Evolutionary conservation across 352 stramenopile genomes (phyloP), one percentile per base, ranked within the genome.

Genomic region (Thraustochytrium striatum): DNA sequence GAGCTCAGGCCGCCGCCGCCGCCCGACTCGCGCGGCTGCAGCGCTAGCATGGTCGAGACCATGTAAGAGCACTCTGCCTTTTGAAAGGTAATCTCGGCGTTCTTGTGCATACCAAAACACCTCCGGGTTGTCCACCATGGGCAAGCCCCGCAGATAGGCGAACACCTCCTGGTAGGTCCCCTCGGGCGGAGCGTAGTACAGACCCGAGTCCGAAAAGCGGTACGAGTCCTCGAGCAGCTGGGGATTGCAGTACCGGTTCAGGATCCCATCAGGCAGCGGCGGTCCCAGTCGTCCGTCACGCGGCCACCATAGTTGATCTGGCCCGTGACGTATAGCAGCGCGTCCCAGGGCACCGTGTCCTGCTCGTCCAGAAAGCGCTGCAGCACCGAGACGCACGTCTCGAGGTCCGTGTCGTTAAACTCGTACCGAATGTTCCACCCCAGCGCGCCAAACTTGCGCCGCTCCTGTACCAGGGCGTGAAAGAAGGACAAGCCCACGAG

Each of bases 101-200:
- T 98, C 83, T 96, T 91, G 83, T 98, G 93, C 93, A 98, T 97
- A 9, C 93, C 93, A 82, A 98, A n/a, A 98, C 35, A 97, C 89
- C 84, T 97, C 92, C 0, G 93, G 93, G 62, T 92, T 91, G 72
- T 97, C 93, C 3, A 94, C 87, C 2, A 82, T 82, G 8, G 93
- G 93, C 0, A 98, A 84, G 21, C 83, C 57, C 32, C 87, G 79
- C 28, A 98, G 86, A 81, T 97, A 98, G 35, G 84, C 70, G 50
- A 93, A 85, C 11, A 95, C 82, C 3, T 82, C 79, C 53, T 90
- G 78, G 33, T 84, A 78, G 16, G 68, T 72, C 9, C 84, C 75
- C 2, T 84, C 72, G 8, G 69, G 35, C 0, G 91, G 91, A n/a
- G 94, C 89, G 57, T 90, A 90, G 81, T 97, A 97, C 35, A 84